Evolutionary conservation across 306 rosid genomes (phyloP).

Genomic region (Malus orientalis): DNA sequence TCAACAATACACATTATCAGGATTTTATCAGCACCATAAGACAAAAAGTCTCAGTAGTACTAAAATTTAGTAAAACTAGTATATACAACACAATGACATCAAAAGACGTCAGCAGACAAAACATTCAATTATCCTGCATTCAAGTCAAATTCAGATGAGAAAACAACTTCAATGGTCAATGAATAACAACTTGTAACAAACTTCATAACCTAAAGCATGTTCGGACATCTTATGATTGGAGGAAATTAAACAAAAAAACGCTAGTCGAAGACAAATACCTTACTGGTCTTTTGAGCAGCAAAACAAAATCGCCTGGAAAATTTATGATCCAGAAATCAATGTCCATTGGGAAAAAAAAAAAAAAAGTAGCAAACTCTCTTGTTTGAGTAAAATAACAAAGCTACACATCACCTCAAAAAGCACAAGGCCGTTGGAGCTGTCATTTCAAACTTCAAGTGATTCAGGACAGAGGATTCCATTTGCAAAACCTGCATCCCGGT

Average conservation of each 20-base stretch:
- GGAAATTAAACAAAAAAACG: background rate
- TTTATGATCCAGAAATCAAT: conserved; percentile 28
- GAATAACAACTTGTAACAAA: background rate
- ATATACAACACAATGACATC: background rate
- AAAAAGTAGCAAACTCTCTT: background rate
- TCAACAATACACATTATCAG: background rate
- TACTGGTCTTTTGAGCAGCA: conserved; percentile 37
- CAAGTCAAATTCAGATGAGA: background rate
- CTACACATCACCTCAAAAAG: conserved; percentile 47
- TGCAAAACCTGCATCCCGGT: conserved; percentile 49
- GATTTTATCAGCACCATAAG: background rate
- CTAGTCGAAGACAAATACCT: conserved; percentile 28
- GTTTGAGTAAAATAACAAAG: conserved; percentile 12
- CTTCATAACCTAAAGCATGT: background rate
- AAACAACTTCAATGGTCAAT: background rate
- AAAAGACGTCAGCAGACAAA: background rate
- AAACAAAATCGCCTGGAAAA: conserved; percentile 40
- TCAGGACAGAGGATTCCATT: conserved; percentile 70
- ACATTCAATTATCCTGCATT: background rate
- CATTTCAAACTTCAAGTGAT: conserved; percentile 74
- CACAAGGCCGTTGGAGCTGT: conserved; percentile 60
- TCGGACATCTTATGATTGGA: background rate
- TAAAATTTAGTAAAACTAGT: background rate
- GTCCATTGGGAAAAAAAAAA: background rate
- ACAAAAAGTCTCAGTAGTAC: background rate